These are phyloP conservation scores for Leptodontidium sp. DNA, from an alignment of 2,329 filamentous ascomycete genomes.

Conservation along the genomic window DNA sequence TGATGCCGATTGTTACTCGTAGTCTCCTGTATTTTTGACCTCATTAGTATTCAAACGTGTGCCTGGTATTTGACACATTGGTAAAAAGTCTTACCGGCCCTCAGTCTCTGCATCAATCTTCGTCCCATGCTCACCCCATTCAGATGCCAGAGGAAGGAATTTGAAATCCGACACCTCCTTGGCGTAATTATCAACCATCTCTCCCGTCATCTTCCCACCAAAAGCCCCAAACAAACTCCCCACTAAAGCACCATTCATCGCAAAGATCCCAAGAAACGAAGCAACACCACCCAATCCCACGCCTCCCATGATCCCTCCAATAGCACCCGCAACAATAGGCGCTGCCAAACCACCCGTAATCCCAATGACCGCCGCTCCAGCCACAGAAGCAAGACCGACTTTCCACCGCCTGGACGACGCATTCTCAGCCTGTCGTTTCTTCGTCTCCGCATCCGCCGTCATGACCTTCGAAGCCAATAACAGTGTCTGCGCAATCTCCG, in stretches of 20 bases:
- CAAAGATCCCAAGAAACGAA: constrained; percentile 85
- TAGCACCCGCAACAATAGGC: constrained; percentile 83
- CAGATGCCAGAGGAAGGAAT: constrained; percentile 75
- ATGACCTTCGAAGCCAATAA: constrained; percentile 72
- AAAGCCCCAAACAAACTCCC: constrained; percentile 90
- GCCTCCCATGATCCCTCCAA: constrained; percentile 85
- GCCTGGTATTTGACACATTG: background rate
- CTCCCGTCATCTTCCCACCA: constrained; percentile 79
- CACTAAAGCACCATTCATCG: constrained; percentile 85
- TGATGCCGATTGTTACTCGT: constrained; percentile 84
- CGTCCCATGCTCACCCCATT: constrained; percentile 42
- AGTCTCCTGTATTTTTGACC: constrained; percentile 55
- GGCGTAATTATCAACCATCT: constrained; percentile 89
- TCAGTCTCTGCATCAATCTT: constrained; percentile 48
- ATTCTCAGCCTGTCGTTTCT: constrained; percentile 74
- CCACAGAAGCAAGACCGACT: constrained; percentile 85
- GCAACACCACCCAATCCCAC: constrained; percentile 86
- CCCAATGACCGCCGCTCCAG: constrained; percentile 88
- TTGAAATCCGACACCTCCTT: constrained; percentile 83
- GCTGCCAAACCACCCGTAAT: constrained; percentile 92
- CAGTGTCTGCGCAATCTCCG: constrained; percentile 77
- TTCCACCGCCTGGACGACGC: constrained; percentile 81
- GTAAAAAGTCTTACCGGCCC: background rate
- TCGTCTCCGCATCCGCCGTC: constrained; percentile 78
- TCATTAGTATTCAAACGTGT: background rate